Evolutionary conservation across 805 yeast genomes (phyloP).

Genomic region (Pichia scutulata): DNA sequence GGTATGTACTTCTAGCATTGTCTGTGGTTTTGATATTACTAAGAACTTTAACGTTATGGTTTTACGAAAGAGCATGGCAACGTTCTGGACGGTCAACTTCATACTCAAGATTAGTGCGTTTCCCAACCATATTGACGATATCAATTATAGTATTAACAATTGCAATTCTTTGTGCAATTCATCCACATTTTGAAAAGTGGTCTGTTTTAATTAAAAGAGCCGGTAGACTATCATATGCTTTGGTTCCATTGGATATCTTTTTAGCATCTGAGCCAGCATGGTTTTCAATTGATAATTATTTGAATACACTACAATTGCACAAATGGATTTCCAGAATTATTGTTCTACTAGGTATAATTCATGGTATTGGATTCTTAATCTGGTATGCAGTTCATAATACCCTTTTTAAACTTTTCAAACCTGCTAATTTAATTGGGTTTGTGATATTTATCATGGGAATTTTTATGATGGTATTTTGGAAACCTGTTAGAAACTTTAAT

Average conservation of each 20-base stretch:
- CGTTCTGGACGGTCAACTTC: constrained; percentile 33
- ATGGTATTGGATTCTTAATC: constrained; percentile 43
- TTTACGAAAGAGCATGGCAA: constrained; percentile 31
- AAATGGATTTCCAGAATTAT: constrained; percentile 65
- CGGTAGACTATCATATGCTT: constrained; percentile 54
- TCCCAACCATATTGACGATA: constrained; percentile 6
- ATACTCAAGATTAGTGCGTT: constrained; percentile 24
- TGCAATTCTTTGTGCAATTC: constrained; percentile 11
- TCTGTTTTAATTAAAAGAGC: constrained; percentile 41
- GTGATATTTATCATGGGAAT: constrained; percentile 31
- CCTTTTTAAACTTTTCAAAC: constrained; percentile 29
- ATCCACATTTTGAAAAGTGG: constrained; percentile 27
- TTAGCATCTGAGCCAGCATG: constrained; percentile 52
- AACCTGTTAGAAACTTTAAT: constrained; percentile 38
- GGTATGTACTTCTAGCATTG: constrained; percentile 41
- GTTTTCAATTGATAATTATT: constrained; percentile 39
- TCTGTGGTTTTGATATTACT: constrained; percentile 34
- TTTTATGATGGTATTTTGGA: constrained; percentile 35
- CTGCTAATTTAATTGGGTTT: constrained; percentile 47
- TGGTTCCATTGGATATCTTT: constrained; percentile 51
- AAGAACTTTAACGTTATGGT: constrained; percentile 28
- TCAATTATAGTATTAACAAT: background rate
- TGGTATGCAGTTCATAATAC: constrained; percentile 36
- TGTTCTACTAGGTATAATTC: constrained; percentile 37
- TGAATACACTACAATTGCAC: constrained; percentile 50